Evolutionary conservation across 495 filamentous ascomycete species (phyloP), one percentile per base, ranked within the genome.

Genomic region (Hyaloscypha bicolor): DNA sequence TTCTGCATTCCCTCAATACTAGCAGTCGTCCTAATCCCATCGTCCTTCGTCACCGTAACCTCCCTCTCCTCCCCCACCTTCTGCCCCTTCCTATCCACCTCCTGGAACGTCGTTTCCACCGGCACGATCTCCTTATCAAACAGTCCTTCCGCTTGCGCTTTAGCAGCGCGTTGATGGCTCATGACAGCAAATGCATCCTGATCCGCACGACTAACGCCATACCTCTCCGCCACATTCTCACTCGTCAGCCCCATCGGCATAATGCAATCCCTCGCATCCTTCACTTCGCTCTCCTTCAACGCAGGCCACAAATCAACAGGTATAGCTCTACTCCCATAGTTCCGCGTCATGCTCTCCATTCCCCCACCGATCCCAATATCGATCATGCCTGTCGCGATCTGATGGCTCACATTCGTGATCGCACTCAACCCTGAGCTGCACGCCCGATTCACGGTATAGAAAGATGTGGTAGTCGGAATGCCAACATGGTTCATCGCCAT

Each of bases 171-270:
- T 56, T 77, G 76, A 75, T 97, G 94, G 19, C 86, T 90, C 67
- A 83, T 80, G 25, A 87, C 90, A 0, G 93, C 92, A 65, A 97
- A 93, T 6, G 80, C 87, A 75, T 97, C 94, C 80, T 96, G 93
- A 66, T 94, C 93, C 5, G 76, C 81, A 22, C 94, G 77, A 11
- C 76, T 80, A n/a, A 97, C 83, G 6, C 86, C 86, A 70, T 96
- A 94, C 58, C 93, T 80, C 68, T 79, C 77, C 0, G 93, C 92
- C 11, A 97, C 93, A 71, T 97, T 97, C 82, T 97, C 94, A 30
- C 86, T 87, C n/a, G 94, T 97, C 53, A 94, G 73, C 0, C 94
- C 93, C 94, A 97, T 97, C 63, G 87, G 87, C 93, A 96, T 95
- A 72, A 97, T 88, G 72, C 93, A 96, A 74, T 96, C 93, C 48